Evolutionary conservation across 352 stramenopile genomes (phyloP), one percentile per base, ranked within the genome.

Genomic region (Ophiocytium majus): DNA sequence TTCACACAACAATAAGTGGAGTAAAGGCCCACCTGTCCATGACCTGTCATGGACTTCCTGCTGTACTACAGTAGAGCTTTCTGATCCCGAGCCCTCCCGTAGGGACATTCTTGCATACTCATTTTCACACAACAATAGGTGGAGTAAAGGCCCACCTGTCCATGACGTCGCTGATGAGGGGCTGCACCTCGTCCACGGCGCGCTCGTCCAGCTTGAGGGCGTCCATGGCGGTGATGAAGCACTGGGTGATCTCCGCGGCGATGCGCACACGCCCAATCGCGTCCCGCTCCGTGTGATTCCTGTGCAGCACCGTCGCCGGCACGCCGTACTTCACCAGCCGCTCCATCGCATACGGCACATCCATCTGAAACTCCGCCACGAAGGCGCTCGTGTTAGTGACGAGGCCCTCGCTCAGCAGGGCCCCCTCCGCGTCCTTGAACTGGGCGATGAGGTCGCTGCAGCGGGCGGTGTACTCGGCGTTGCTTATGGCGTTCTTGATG

Each of bases 181-280:
- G 97, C 91, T 99, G 96, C 76, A 99, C 94, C 84, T 99, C 96
- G 90, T 99, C 96, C 66, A 99, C 96, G 1, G 96, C 96, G 66
- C 96, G 93, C 88, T 98, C 96, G 88, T 98, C 97, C 64, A 99
- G 92, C 89, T 98, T 98, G 66, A 99, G 93, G 63, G 96, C 95
- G 89, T 99, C 97, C 95, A 98, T 99, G 78, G 97, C 91, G 32
- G 96, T 99, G 91, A 99, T 99, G 87, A 98, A 99, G 89, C 96
- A 94, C 92, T 98, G 95, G 1, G 87, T 89, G 81, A 95, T 98
- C 89, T 98, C 95, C 0, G 96, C 95, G 36, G 96, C 96, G 90
- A 94, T 79, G n/a, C 84, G 80, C 32, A 79, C 84, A 50, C 81
- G 63, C 1, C 83, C 95, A 85, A 96, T 93, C 63, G 92, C 95